Evolutionary conservation across 331 rosid genomes (phyloP).

Genomic region (Telfairia occidentalis): DNA sequence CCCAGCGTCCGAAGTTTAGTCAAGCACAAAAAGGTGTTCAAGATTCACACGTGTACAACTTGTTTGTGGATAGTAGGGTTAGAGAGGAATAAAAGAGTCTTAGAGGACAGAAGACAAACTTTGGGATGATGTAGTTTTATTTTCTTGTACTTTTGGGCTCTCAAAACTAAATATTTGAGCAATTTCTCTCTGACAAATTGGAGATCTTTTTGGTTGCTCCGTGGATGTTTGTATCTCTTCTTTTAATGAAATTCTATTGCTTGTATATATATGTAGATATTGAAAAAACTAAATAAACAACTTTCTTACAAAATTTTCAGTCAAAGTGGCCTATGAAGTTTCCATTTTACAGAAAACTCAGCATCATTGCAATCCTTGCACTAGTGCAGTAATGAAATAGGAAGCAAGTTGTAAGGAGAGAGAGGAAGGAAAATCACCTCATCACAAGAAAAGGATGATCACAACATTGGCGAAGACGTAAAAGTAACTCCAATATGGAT

Average conservation of each 20-base stretch:
- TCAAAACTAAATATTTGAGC: neutral
- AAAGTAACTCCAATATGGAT: slow-evolving; percentile 86
- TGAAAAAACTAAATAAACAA: neutral
- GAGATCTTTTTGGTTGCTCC: neutral
- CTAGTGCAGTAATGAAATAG: neutral
- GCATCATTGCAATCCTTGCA: neutral
- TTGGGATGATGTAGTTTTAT: neutral
- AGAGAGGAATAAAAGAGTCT: neutral
- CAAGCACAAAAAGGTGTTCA: neutral
- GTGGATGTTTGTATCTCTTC: neutral
- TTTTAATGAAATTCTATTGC: neutral
- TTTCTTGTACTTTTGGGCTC: neutral
- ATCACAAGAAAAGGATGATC: slow-evolving; percentile 97
- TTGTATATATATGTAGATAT: neutral
- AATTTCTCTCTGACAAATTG: neutral
- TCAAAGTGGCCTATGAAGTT: neutral
- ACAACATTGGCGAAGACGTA: slow-evolving; percentile 96
- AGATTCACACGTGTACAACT: neutral
- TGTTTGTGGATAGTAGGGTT: neutral
- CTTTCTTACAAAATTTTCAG: neutral
- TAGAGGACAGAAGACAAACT: neutral
- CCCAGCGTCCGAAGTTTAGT: neutral
- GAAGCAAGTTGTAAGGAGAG: neutral
- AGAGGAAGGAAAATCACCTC: slow-evolving; percentile 41
- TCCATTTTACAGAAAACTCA: neutral